Conservation (phyloP, 805 yeast genomes). For the Yamadazyma sp. region DNA sequence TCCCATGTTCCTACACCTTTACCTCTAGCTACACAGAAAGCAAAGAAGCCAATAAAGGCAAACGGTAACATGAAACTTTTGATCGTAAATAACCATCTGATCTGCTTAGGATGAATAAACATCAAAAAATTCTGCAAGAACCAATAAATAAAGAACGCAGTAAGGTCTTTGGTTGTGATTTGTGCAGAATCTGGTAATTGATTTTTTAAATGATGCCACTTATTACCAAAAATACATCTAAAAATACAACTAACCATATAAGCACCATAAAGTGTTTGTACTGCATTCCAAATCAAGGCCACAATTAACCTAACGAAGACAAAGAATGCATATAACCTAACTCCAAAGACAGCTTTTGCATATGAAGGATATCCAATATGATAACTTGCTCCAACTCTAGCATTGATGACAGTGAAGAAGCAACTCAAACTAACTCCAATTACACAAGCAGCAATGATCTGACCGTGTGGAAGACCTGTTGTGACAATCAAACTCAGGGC, state of each 20-base stretch:
- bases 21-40: conserved; percentile 12
- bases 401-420: conserved; percentile 12
- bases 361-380: conserved; percentile 13
- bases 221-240: conserved; percentile 12
- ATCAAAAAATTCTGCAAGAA: conserved; percentile 12
- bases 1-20: conserved; percentile 13
- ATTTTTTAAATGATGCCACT: conserved; percentile 11
- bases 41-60: conserved; percentile 12
- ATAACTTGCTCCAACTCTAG: conserved; percentile 13
- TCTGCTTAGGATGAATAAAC: conserved; percentile 14
- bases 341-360: conserved; percentile 11
- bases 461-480: conserved; percentile 12
- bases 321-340: conserved; percentile 9
- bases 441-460: conserved; percentile 12
- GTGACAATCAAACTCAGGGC: conserved; percentile 11
- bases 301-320: conserved; percentile 13
- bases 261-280: conserved; percentile 12
- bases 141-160: conserved; percentile 11
- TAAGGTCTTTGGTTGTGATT: conserved; percentile 9
- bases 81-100: conserved; percentile 10
- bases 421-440: conserved; percentile 10
- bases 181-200: conserved; percentile 11
- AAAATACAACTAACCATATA: conserved; percentile 5
- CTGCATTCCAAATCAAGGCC: conserved; percentile 13
- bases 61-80: conserved; percentile 11